Evolutionary conservation across 2,329 filamentous ascomycete genomes (phyloP), one percentile per base, ranked within the genome.

Genomic region (Phoma sp.): DNA sequence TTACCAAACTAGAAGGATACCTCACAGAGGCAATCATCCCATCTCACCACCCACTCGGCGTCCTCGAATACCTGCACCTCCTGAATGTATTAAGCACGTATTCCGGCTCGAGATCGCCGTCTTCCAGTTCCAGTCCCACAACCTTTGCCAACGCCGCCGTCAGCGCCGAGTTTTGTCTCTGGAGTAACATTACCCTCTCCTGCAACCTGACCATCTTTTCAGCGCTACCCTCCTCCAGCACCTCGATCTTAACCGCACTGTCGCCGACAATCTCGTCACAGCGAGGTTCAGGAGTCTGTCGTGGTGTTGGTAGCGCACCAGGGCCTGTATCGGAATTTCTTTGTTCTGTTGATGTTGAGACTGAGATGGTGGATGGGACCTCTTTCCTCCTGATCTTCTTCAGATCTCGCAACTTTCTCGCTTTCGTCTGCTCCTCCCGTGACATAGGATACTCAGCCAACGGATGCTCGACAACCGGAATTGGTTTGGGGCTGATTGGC

Each of bases 111-210:
- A 65, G 28, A n/a, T 67, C 57, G 2, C 57, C 62, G 42, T 63
- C 48, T 39, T 66, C 59, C 15, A 59, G 11, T 33, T 68, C 57
- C 18, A 71, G 36, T 3, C 67, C 68, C 18, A 68, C 57, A 20
- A 70, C 62, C 56, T 60, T 65, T 17, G 62, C 67, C 36, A 71
- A 34, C 11, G 64, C 66, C 21, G 66, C 64, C 2, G 61, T 63
- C 4, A 72, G 56, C 42, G 68, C 57, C 6, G 48, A 60, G 23
- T 69, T 72, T 53, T 68, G 65, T 36, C 58, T 45, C 57, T 67
- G 66, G 20, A 72, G 47, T 25, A 47, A 20, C 11, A 61, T 42
- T 6, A 67, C 57, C 25, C 46, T 54, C 23, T 67, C 53, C 49
- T 69, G 55, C 25, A 69, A 47, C 5, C 39, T 50, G n/a, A 29